Evolutionary conservation across 805 yeast genomes (phyloP).

Genomic region (Ogataea paraovalis): DNA sequence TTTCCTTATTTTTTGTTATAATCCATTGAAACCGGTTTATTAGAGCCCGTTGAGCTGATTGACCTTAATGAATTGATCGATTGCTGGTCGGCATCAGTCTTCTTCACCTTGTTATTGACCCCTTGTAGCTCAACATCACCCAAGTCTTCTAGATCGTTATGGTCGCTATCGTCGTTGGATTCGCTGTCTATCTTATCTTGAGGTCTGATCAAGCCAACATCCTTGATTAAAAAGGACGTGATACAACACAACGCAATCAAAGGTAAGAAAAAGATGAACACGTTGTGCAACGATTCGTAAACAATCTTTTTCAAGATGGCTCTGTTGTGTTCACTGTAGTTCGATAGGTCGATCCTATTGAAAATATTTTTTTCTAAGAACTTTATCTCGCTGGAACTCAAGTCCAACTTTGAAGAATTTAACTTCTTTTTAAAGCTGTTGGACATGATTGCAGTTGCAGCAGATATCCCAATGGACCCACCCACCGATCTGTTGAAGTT

Average conservation of each 20-base stretch:
- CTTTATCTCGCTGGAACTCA: slow-evolving; percentile 9
- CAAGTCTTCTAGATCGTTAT: neutral
- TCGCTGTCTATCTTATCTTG: neutral
- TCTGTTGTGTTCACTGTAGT: slow-evolving; percentile 23
- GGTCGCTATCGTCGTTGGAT: neutral
- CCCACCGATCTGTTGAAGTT: slow-evolving; percentile 57
- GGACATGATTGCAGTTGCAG: slow-evolving; percentile 30
- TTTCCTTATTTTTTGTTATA: neutral
- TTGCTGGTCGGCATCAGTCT: neutral
- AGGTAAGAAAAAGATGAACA: slow-evolving; percentile 35
- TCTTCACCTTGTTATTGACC: neutral
- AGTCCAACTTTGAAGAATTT: slow-evolving; percentile 5
- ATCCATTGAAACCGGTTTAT: no score
- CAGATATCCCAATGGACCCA: slow-evolving; percentile 57
- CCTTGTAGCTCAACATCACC: neutral
- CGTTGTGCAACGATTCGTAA: slow-evolving; percentile 28
- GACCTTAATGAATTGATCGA: neutral
- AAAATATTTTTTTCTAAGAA: slow-evolving; percentile 31
- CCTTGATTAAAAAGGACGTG: slow-evolving; percentile 32
- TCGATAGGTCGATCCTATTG: slow-evolving; percentile 25
- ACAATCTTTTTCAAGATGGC: slow-evolving; percentile 22
- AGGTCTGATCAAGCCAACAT: slow-evolving; percentile 37
- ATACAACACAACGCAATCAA: slow-evolving; percentile 33
- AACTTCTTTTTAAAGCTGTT: slow-evolving; percentile 21
- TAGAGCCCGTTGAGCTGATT: neutral